A percentile compares a stretch with the other conserved stretches of the same genome.
Conservation (phyloP, 2,329 filamentous ascomycete species). For the Colletotrichum eremochloae region DNA sequence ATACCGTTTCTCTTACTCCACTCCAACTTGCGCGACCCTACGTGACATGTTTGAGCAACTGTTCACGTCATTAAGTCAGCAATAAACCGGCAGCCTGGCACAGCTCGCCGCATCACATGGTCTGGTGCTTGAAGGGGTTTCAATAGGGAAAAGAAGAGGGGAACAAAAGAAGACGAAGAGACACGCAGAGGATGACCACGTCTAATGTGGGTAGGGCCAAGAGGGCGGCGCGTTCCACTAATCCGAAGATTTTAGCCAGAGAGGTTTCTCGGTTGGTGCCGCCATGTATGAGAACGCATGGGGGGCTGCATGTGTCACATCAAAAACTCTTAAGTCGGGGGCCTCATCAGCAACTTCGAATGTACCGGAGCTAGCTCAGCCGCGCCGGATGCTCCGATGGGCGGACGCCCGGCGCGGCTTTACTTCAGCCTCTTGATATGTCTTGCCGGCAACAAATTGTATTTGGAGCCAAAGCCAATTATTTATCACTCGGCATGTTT, state of each 20-base stretch:
- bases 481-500: background rate
- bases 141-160: background rate
- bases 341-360: background rate
- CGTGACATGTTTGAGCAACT: background rate
- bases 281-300: background rate
- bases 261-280: background rate
- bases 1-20: constrained; percentile 16
- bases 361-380: background rate
- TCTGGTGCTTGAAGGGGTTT: background rate
- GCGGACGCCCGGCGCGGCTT: no score
- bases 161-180: background rate
- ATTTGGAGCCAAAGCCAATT: background rate
- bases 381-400: background rate
- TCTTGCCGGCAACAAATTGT: background rate
- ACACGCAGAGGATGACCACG: background rate
- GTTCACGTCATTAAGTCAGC: background rate
- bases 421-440: background rate
- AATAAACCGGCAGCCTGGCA: background rate
- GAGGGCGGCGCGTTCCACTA: background rate
- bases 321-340: background rate
- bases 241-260: background rate
- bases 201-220: background rate
- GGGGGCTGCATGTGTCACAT: background rate
- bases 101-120: background rate
- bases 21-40: background rate